phyloP scores from a whole-genome alignment of 805 yeast species.

The Hanseniaspora mollemarum region DNA sequence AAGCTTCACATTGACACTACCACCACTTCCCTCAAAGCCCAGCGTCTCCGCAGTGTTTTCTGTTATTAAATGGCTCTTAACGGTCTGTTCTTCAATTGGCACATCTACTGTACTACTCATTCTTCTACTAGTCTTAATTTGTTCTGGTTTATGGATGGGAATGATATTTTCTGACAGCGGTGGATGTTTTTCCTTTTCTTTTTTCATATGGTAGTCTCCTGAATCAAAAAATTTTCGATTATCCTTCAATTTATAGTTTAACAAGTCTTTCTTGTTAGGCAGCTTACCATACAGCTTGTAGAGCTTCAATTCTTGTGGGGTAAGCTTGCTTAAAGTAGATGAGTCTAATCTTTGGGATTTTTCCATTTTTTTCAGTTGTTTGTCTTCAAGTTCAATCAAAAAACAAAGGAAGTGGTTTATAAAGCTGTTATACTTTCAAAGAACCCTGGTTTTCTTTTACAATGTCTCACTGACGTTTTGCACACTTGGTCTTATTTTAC shows the following conservation, averaged over 20 bases:
- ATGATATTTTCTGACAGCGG: constrained; percentile 33
- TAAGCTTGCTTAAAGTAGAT: constrained; percentile 30
- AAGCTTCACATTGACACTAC: not conserved
- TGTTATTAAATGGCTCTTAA: constrained; percentile 11
- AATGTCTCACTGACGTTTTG: no score
- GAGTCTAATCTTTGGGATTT: constrained; percentile 13
- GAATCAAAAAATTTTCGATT: constrained; percentile 78
- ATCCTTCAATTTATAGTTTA: constrained; percentile 67
- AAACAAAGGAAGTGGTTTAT: no score
- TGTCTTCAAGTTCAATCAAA: not conserved
- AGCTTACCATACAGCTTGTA: constrained; percentile 74
- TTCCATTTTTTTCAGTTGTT: not conserved
- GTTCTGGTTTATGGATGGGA: constrained; percentile 19
- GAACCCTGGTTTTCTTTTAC: no score
- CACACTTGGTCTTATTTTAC: no score
- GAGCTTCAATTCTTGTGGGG: constrained; percentile 70
- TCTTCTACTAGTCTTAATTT: constrained; percentile 29
- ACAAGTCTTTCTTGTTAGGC: constrained; percentile 67
- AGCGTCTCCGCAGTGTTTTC: constrained; percentile 14
- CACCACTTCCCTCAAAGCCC: not conserved
- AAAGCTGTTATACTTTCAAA: no score
- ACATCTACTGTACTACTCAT: constrained; percentile 25
- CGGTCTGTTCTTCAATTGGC: not conserved
- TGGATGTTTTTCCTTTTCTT: constrained; percentile 30
- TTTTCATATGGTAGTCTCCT: constrained; percentile 84